A percentile compares a stretch with the other conserved stretches of the same genome.
Conservation (phyloP, 2,329 filamentous ascomycete genomes). For the Pseudofabraea citricarpa region DNA sequence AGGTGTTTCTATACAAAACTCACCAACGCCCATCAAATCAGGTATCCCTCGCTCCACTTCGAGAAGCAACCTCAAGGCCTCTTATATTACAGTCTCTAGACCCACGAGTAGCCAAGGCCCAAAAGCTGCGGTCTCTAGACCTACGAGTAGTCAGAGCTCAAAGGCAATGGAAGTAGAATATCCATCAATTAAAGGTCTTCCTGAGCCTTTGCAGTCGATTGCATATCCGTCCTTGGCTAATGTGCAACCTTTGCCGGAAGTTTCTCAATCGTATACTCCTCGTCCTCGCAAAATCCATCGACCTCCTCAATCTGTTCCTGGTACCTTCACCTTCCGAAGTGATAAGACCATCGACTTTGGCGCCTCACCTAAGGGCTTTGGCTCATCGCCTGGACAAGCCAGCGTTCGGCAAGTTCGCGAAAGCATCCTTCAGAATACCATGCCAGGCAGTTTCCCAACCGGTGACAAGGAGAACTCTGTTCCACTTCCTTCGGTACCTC, state of each 20-base stretch:
- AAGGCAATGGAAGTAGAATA: slow-evolving; percentile 39
- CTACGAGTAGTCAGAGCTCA: slow-evolving; percentile 8
- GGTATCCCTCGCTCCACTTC: slow-evolving; percentile 38
- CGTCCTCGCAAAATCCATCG: slow-evolving; percentile 1
- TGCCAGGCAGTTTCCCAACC: slow-evolving; percentile 54
- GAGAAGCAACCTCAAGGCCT: slow-evolving; percentile 30
- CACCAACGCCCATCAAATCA: slow-evolving; percentile 53
- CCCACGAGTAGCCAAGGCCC: slow-evolving; percentile 8
- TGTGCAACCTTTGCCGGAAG: slow-evolving; percentile 19
- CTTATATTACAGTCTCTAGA: slow-evolving; percentile 30
- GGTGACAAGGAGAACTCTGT: slow-evolving; percentile 49
- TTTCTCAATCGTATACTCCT: slow-evolving; percentile 10
- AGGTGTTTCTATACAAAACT: slow-evolving; percentile 38
- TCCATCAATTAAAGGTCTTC: slow-evolving; percentile 43
- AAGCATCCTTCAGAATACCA: too few relatives aligned
- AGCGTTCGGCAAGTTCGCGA: slow-evolving; percentile 56
- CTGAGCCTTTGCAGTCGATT: slow-evolving; percentile 9
- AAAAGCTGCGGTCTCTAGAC: slow-evolving; percentile 28
- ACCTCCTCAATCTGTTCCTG: slow-evolving; percentile 37
- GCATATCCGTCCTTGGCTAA: slow-evolving; percentile 25
- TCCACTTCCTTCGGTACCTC: slow-evolving; percentile 43
- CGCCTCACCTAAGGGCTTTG: slow-evolving; percentile 44
- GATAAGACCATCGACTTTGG: slow-evolving; percentile 60
- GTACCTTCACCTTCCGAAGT: slow-evolving; percentile 61
- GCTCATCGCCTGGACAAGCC: slow-evolving; percentile 51